phyloP scores from a whole-genome alignment of 495 filamentous ascomycete species.

The Delitschia confertaspora region DNA sequence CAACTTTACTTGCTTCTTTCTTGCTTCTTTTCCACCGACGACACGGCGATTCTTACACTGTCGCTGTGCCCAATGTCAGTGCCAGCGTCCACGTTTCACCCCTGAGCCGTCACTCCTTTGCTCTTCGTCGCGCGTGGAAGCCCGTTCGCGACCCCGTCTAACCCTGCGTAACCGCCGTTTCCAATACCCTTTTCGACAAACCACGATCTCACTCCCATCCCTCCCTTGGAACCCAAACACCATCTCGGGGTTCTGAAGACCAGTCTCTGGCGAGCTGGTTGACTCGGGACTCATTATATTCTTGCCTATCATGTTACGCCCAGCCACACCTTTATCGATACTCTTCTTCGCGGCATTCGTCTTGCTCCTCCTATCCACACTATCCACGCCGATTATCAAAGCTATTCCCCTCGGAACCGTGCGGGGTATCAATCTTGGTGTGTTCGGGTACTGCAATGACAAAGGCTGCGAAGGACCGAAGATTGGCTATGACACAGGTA shows the following conservation, averaged over 20 bases:
- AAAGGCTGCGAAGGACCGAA: conserved; percentile 58
- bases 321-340: conserved; percentile 83
- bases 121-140: neutral
- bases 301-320: conserved; percentile 57
- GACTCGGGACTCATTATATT: conserved; percentile 6
- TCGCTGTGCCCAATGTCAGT: neutral
- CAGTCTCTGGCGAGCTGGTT: conserved; percentile 20
- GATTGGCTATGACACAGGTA: conserved; percentile 82
- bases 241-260: conserved; percentile 14
- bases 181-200: conserved; percentile 2
- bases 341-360: conserved; percentile 79
- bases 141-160: conserved; percentile 20
- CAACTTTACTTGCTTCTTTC: neutral
- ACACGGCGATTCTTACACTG: neutral
- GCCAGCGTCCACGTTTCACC: conserved; percentile 5
- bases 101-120: conserved; percentile 12
- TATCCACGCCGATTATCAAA: conserved; percentile 89
- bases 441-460: conserved; percentile 78
- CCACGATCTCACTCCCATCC: conserved; percentile 3
- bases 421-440: conserved; percentile 72
- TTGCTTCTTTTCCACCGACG: neutral
- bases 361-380: conserved; percentile 72
- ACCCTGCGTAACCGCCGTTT: conserved; percentile 12
- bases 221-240: conserved; percentile 4
- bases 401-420: conserved; percentile 73